A percentile compares a stretch with the other conserved stretches of the same genome.
Evolutionary conservation across 2,329 filamentous ascomycete genomes (phyloP).

Genomic region (Beauveria sp.): DNA sequence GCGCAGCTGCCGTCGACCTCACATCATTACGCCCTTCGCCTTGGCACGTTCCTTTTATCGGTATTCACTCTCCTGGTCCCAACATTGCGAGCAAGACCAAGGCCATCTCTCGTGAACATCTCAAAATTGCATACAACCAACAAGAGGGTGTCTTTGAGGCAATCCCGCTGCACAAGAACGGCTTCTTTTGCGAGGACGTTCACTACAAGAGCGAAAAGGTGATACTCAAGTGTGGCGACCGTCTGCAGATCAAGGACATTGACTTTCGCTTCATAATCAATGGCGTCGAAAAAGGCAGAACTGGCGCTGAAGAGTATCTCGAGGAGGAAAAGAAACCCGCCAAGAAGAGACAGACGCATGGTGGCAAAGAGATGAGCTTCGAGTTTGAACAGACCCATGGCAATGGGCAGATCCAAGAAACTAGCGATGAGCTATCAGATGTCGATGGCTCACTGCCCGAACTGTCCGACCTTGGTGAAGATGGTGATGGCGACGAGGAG

Average conservation of each 20-base stretch:
- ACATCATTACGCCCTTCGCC: slow-evolving; percentile 53
- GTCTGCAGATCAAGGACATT: slow-evolving; percentile 66
- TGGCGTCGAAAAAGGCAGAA: slow-evolving; percentile 48
- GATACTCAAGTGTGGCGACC: slow-evolving; percentile 54
- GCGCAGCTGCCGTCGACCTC: slow-evolving; percentile 52
- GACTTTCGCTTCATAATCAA: slow-evolving; percentile 63
- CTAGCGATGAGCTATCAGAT: slow-evolving; percentile 44
- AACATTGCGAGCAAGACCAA: slow-evolving; percentile 57
- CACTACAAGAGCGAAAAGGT: slow-evolving; percentile 49
- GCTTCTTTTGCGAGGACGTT: slow-evolving; percentile 58
- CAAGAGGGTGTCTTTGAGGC: slow-evolving; percentile 58
- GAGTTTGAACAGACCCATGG: slow-evolving; percentile 59
- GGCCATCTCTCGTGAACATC: slow-evolving; percentile 65
- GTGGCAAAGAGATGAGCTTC: slow-evolving; percentile 65
- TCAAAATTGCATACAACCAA: slow-evolving; percentile 64
- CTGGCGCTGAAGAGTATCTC: slow-evolving; percentile 44
- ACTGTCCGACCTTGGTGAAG: slow-evolving; percentile 30
- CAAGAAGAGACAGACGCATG: slow-evolving; percentile 43
- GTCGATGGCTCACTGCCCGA: slow-evolving; percentile 33
- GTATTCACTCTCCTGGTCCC: slow-evolving; percentile 62
- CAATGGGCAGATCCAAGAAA: slow-evolving; percentile 47
- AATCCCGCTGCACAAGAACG: slow-evolving; percentile 53
- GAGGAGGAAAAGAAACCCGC: slow-evolving; percentile 27
- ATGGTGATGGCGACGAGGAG: slow-evolving; percentile 26
- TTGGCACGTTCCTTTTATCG: slow-evolving; percentile 56